Base-by-base conservation (phyloP, 805 yeast genomes). In the Saccharomycopsis babjevae region DNA sequence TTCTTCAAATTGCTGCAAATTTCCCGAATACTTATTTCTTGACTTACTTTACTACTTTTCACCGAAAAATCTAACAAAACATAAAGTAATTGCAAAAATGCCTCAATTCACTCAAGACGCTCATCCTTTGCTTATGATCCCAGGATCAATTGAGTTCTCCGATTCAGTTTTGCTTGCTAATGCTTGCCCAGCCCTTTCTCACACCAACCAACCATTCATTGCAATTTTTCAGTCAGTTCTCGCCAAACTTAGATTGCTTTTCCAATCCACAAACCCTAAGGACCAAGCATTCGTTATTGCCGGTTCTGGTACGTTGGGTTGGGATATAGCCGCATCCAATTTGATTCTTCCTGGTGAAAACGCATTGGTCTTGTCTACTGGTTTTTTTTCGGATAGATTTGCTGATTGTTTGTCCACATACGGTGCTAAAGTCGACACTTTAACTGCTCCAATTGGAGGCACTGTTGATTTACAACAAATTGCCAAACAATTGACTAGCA, bases 251-350 rank as follows among this genome's bases (percentile, higher is more conserved):
- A 82, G 97, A 68, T 79, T 77, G 66, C 73, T 93, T 66, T 92
- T 92, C 80, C 81, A 85, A 70, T 84, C 93, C 34, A 75, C 83
- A 32, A 83, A 80, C 67, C 72, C 82, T 15, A 70, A 74, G n/a
- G 82, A 94, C 42, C 97, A 89, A 75, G 89, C 92, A 7, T 79
- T 88, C 63, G 88, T 93, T 16, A 70, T 93, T 61, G 80, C 94
- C 2, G 98, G 97, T 52, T 86, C 96, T 1, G 98, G 98, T 61
- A 90, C 97, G 22, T 79, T 92, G 50, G 98, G 98, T 42, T 92
- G 97, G 97, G 98, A 92, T 69, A 76, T 92, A 64, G 85, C 83
- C 50, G 96, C 86, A 30, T 80, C 96, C 39, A 92, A 93, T 74
- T 77, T 91, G 66, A 69, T 89, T 59, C 68, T 75, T 18, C 77